These are phyloP conservation scores for Wickerhamiella azymoides DNA, from an alignment of 805 yeast species.

Conservation along the genomic window DNA sequence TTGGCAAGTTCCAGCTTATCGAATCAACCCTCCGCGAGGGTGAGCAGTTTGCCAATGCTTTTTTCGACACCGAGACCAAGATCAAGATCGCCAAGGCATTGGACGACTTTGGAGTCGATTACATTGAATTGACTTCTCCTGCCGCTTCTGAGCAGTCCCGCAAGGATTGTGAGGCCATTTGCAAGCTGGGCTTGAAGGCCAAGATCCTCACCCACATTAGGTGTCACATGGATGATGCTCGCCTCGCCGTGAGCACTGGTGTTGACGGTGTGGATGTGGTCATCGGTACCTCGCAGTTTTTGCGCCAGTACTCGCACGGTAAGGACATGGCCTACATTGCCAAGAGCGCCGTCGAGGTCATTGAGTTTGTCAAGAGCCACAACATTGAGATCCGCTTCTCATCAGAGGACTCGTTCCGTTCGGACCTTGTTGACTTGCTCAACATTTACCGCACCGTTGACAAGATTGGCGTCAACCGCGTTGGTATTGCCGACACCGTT, in stretches of 20 bases:
- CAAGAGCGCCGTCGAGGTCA: conserved; percentile 88
- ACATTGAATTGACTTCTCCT: conserved; percentile 93
- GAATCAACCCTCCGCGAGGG: conserved; percentile 97
- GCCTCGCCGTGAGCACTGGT: conserved; percentile 94
- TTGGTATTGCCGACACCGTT: conserved; percentile 98
- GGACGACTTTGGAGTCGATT: conserved; percentile 96
- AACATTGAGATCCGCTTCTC: conserved; percentile 95
- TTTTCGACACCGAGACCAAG: conserved; percentile 86
- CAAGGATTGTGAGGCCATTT: conserved; percentile 91
- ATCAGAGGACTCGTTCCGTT: conserved; percentile 94
- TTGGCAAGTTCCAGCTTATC: conserved; percentile 73
- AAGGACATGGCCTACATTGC: conserved; percentile 98
- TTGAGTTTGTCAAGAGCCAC: conserved; percentile 91
- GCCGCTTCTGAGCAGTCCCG: conserved; percentile 94
- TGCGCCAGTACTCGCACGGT: conserved; percentile 92
- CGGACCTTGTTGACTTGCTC: conserved; percentile 86
- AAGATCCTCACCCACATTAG: conserved; percentile 93
- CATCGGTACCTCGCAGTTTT: conserved; percentile 90
- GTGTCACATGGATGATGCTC: conserved; percentile 98
- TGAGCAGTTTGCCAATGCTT: conserved; percentile 96
- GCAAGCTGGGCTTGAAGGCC: conserved; percentile 91
- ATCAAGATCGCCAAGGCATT: conserved; percentile 94
- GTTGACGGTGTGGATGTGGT: conserved; percentile 99
- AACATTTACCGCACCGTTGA: conserved; percentile 94
- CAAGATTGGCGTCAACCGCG: conserved; percentile 95